Conservation (phyloP, 164 flowering plant genomes). For the Sedum album region DNA sequence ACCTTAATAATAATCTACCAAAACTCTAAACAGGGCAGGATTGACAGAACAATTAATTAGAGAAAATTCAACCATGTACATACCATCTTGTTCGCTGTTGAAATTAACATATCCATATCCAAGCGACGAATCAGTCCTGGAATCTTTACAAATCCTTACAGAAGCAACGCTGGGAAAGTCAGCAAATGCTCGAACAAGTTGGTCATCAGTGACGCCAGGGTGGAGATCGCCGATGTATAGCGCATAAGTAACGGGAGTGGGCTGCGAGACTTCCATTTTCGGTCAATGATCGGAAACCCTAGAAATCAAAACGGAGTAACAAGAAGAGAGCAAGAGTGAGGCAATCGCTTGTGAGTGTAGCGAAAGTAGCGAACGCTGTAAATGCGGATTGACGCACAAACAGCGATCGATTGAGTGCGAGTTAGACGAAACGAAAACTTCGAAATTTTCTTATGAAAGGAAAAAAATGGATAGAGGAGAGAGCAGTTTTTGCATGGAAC, state of each 20-base stretch:
- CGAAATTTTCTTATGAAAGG: not conserved
- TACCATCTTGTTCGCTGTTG: conserved; percentile 46
- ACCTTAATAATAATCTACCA: too few species aligned
- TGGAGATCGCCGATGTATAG: conserved; percentile 3
- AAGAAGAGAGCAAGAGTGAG: not conserved
- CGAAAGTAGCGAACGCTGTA: not conserved
- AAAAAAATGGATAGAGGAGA: not conserved
- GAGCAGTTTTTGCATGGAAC: too few species aligned
- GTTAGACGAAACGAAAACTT: not conserved
- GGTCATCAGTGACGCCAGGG: not conserved
- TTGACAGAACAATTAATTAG: not conserved
- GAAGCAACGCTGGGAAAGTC: conserved; percentile 27
- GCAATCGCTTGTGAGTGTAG: not conserved
- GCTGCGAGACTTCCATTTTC: not conserved
- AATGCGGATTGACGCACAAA: not conserved
- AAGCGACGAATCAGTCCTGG: conserved; percentile 46
- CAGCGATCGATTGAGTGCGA: not conserved
- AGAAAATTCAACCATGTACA: too few species aligned
- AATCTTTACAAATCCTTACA: conserved; percentile 66
- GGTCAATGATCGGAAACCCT: not conserved
- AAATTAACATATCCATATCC: conserved; percentile 84
- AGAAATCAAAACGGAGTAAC: not conserved
- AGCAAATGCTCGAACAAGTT: not conserved
- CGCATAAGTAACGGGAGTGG: not conserved
- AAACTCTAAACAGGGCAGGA: not conserved